Percentiles rank a stretch among this genome's conserved stretches.
Evolutionary conservation across 768 basidiomycete species (phyloP).

Genomic region (Amanita jacksonii): DNA sequence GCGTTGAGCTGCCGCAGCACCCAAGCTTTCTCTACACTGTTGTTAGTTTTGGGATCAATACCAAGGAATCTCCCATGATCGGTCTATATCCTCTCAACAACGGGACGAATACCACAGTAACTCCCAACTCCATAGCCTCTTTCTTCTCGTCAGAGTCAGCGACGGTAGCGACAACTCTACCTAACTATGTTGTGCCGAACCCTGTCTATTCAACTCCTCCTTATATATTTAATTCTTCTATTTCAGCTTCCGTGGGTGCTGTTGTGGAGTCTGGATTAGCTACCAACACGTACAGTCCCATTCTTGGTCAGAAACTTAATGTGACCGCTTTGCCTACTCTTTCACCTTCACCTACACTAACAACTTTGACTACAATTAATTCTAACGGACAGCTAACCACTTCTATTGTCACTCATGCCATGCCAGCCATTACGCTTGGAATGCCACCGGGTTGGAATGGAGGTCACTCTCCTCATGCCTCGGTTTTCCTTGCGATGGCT

Average conservation of each 20-base stretch:
- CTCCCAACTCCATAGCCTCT: slow-evolving; percentile 33
- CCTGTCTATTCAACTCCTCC: slow-evolving; percentile 53
- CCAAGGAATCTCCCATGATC: slow-evolving; percentile 65
- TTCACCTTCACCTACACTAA: slow-evolving; percentile 36
- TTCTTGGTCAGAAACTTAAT: slow-evolving; percentile 37
- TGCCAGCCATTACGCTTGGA: slow-evolving; percentile 47
- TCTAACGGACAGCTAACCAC: slow-evolving; percentile 43
- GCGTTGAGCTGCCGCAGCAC: slow-evolving; percentile 5
- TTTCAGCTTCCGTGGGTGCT: slow-evolving; percentile 43
- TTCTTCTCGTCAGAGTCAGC: slow-evolving; percentile 54
- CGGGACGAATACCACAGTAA: slow-evolving; percentile 29
- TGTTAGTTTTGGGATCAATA: slow-evolving; percentile 64
- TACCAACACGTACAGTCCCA: slow-evolving; percentile 59
- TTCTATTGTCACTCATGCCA: slow-evolving; percentile 36
- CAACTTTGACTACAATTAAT: slow-evolving; percentile 52
- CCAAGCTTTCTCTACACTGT: not conserved
- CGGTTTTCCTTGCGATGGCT: slow-evolving; percentile 9
- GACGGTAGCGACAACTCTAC: slow-evolving; percentile 57
- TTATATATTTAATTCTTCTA: slow-evolving; percentile 63
- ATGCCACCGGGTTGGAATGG: slow-evolving; percentile 51
- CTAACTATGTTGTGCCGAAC: slow-evolving; percentile 60
- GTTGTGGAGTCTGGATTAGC: slow-evolving; percentile 55
- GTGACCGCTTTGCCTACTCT: slow-evolving; percentile 50
- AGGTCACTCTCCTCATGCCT: slow-evolving; percentile 10
- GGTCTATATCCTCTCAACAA: slow-evolving; percentile 61